Percentiles rank a stretch among this genome's conserved stretches.
Conservation (phyloP, 2,329 filamentous ascomycete species). For the Macrophomina tecta region DNA sequence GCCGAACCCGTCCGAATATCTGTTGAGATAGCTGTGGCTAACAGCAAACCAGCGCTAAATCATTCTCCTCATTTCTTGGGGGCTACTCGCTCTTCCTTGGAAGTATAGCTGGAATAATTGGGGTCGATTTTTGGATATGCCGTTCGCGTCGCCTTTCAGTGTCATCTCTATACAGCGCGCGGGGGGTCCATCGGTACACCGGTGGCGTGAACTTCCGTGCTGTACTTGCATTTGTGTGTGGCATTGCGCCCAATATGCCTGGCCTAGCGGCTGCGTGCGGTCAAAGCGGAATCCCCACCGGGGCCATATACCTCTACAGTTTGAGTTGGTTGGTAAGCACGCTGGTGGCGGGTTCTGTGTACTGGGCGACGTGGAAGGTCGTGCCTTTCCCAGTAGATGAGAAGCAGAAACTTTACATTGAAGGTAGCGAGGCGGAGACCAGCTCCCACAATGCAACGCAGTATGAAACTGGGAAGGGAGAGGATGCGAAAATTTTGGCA, state of each 20-base stretch:
- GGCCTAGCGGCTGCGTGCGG: slow-evolving; percentile 29
- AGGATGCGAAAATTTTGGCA: background rate
- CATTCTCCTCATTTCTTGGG: slow-evolving; percentile 41
- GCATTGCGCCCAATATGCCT: slow-evolving; percentile 35
- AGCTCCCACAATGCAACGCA: background rate
- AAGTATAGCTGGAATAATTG: slow-evolving; percentile 36
- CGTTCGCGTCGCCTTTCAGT: slow-evolving; percentile 36
- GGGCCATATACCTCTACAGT: slow-evolving; percentile 29
- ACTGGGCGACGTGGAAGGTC: slow-evolving; percentile 25
- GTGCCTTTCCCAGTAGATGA: slow-evolving; percentile 27
- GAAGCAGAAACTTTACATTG: slow-evolving; percentile 27
- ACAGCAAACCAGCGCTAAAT: slow-evolving; percentile 33
- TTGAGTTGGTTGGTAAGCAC: slow-evolving; percentile 28
- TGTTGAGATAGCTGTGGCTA: slow-evolving; percentile 37
- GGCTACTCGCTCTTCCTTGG: slow-evolving; percentile 39
- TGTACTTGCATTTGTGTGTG: slow-evolving; percentile 36
- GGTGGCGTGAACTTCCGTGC: slow-evolving; percentile 36
- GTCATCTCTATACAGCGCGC: slow-evolving; percentile 37
- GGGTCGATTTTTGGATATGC: slow-evolving; percentile 36
- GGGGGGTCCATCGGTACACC: slow-evolving; percentile 38
- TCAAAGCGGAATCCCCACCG: slow-evolving; percentile 23
- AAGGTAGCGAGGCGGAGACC: slow-evolving; percentile 25
- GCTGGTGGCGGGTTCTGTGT: slow-evolving; percentile 27
- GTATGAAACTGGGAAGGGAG: background rate
- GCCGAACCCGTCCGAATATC: background rate